phyloP scores from a whole-genome alignment of 345 rosid species.

The Arabidopsis thaliana region TAIR10.1 NC_003074.8:2006501-2007000 shows the following conservation, averaged over 20 bases:
- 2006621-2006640: not conserved
- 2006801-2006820: constrained; percentile 40
- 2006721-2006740: constrained; percentile 39
- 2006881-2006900: constrained; percentile 45
- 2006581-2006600: constrained; percentile 13
- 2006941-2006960: constrained; percentile 37
- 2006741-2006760: constrained; percentile 29
- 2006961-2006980: not conserved
- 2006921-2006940: constrained; percentile 75
- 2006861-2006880: constrained; percentile 31
- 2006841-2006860: constrained; percentile 3
- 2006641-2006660: constrained; percentile 11
- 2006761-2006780: constrained; percentile 66
- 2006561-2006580: constrained; percentile 41
- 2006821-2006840: constrained; percentile 32
- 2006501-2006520: constrained; percentile 32
- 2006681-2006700: constrained; percentile 40
- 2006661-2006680: constrained; percentile 25
- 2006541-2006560: constrained; percentile 12
- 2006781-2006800: constrained; percentile 60
- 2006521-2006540: constrained; percentile 39
- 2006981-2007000: constrained; percentile 19
- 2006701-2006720: constrained; percentile 48
- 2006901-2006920: constrained; percentile 55
- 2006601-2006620: constrained; percentile 6